phyloP scores from a whole-genome alignment of 2,329 filamentous ascomycete species.

The Cryphonectria parasitica region DNA sequence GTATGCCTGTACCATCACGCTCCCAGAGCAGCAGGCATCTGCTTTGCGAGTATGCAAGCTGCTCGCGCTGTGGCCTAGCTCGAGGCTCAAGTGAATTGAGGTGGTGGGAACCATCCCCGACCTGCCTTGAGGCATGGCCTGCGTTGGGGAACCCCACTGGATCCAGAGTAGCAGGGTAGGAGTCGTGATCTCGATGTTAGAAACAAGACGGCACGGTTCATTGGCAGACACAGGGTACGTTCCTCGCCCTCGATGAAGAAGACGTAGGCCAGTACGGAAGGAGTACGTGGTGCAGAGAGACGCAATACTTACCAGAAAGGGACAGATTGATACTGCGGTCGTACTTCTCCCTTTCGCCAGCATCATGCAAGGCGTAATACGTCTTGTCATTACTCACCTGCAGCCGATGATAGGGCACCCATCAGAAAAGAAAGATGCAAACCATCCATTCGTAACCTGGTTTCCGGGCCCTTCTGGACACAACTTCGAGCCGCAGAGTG shows the following conservation, averaged over 20 bases:
- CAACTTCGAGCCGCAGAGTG: slow-evolving; percentile 19
- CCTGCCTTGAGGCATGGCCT: not conserved
- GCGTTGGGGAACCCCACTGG: not conserved
- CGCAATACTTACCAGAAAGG: not conserved
- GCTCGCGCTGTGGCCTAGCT: slow-evolving; percentile 6
- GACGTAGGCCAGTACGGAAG: slow-evolving; percentile 4
- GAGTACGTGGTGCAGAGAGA: not conserved
- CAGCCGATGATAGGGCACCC: slow-evolving; percentile 15
- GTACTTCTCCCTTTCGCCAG: not conserved
- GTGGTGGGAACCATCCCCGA: slow-evolving; percentile 3
- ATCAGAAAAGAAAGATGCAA: slow-evolving; percentile 10
- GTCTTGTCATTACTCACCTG: slow-evolving; percentile 16
- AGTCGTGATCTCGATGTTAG: slow-evolving; percentile 2
- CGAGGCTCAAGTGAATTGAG: not conserved
- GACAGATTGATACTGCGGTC: not conserved
- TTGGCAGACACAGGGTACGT: not conserved
- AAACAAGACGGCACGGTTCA: not conserved
- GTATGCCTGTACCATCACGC: not conserved
- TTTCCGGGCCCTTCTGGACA: slow-evolving; percentile 13
- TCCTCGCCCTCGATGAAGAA: not conserved
- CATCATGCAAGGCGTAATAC: slow-evolving; percentile 7
- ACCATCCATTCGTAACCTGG: slow-evolving; percentile 16
- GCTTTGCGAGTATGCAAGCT: not conserved
- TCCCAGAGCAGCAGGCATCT: not conserved
- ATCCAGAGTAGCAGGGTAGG: not conserved